Base-by-base conservation (phyloP, 2,329 filamentous ascomycete species). In the Epichloe bromicola region DNA sequence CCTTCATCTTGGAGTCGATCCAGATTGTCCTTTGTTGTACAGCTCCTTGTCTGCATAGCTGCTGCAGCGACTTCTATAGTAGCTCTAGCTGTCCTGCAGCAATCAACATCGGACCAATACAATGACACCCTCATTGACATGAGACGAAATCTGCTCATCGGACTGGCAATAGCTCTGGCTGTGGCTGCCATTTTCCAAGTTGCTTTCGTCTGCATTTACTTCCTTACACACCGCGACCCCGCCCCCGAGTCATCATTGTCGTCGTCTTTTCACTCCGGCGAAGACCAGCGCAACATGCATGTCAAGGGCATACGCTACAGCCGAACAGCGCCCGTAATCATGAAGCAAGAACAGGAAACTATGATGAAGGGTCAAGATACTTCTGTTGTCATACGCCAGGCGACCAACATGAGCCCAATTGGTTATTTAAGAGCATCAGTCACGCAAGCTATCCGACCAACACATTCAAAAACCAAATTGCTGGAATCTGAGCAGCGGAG, bases 401-500 rank as follows among this genome's bases (percentile, higher is more conserved):
- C 59, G 43, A 58, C 60, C 15, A 55, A 56, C 30, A 54, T 55
- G 20, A 57, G 58, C 7, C 61, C 60, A 2, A 55, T 60, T 37
- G 57, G 52, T 45, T 60, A 58, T 23, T 59, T 67, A 37, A 60
- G 57, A 64, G 67, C 56, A 67, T 73, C 55, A 61, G 68, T 57
- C 70, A 76, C 50, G 59, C 69, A 51, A 61, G 72, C 39, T 65
- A 75, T 59, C 70, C 74, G 76, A 5, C 79, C 80, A 5, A 74
- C 76, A 43, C 73, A 74, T 2, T 83, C 79, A 39, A 77, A 69
- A 61, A 79, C 76, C 2, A 72, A 72, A 45, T 66, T 84, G 36
- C 64, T 83, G 2, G 66, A 71, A 14, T 57, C 61, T 5, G 68
- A 72, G 49, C 69, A 66, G 20, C 67, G 67, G 23, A 69, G 76